phyloP scores from a whole-genome alignment of 2,329 filamentous ascomycete genomes.

The Arthroderma uncinatum region DNA sequence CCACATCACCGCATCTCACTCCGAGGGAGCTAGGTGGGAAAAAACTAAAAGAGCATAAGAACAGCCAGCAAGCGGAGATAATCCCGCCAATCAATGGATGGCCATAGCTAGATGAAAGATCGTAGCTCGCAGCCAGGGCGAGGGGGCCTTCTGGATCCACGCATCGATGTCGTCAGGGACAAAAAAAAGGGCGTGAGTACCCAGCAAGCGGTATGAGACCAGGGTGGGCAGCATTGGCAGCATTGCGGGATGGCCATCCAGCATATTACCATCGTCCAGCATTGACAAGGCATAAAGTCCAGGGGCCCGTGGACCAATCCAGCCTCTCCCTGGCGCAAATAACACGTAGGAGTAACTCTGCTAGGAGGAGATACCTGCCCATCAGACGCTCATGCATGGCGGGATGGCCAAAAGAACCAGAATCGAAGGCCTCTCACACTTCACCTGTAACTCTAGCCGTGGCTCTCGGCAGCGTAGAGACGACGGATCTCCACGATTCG shows the following conservation, averaged over 20 bases:
- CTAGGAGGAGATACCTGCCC: neutral
- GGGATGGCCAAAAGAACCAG: constrained; percentile 1
- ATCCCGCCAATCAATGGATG: neutral
- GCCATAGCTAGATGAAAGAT: neutral
- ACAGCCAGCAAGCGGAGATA: neutral
- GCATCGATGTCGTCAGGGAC: neutral
- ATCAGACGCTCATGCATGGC: constrained; percentile 3
- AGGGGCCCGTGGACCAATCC: constrained; percentile 1
- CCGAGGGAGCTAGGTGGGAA: neutral
- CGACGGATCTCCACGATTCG: neutral
- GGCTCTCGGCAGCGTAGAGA: no score
- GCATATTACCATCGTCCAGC: no score
- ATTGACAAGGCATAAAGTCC: neutral
- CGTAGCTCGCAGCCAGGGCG: neutral
- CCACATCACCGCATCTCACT: neutral
- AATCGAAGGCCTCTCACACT: constrained; percentile 26
- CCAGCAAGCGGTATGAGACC: no score
- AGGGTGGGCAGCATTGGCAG: no score
- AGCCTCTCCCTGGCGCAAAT: neutral
- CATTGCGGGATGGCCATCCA: no score
- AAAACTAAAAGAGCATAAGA: neutral
- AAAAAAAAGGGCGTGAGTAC: neutral
- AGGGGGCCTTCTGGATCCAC: neutral
- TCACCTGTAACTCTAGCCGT: neutral
- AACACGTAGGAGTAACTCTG: neutral